phyloP scores from a whole-genome alignment of 768 basidiomycete genomes.

The Dioszegia crocea region DNA sequence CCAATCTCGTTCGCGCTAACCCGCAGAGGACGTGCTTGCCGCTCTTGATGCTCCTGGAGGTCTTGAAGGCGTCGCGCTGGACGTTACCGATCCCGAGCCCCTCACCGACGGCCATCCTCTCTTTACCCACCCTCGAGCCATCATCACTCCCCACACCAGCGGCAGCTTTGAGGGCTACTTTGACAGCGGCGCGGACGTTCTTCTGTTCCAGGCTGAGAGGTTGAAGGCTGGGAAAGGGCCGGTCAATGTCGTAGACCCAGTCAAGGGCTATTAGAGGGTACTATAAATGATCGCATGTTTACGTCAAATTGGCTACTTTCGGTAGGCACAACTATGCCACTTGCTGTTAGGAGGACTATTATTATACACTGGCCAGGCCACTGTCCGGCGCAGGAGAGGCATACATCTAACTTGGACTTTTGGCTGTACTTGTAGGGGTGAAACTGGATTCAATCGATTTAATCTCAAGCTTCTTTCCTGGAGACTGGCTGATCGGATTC shows the following conservation, averaged over 20 bases:
- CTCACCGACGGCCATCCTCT: conserved; percentile 27
- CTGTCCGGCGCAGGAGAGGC: no score
- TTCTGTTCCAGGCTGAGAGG: conserved; percentile 37
- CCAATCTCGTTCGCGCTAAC: no score
- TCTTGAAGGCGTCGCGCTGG: conserved; percentile 37
- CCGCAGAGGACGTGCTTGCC: conserved; percentile 23
- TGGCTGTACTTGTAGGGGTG: no score
- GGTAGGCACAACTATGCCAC: no score
- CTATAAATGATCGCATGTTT: no score
- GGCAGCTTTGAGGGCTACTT: conserved; percentile 44
- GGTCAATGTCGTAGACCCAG: conserved; percentile 35
- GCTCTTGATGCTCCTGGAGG: conserved; percentile 25
- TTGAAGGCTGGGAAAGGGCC: conserved; percentile 17
- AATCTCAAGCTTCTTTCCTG: no score
- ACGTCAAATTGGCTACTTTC: no score
- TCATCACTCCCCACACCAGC: conserved; percentile 49
- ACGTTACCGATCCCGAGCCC: conserved; percentile 49
- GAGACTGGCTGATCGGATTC: no score
- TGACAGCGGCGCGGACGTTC: conserved; percentile 39
- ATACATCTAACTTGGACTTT: no score
- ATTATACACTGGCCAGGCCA: no score
- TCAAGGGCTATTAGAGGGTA: conserved; percentile 37
- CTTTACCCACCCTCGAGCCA: conserved; percentile 19
- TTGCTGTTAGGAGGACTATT: no score
- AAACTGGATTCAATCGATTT: no score